Percentiles rank a stretch among this genome's conserved stretches.
These are phyloP conservation scores for Ganoderma boninense DNA, from an alignment of 1,284 basidiomycete species.

Conservation along the genomic window DNA sequence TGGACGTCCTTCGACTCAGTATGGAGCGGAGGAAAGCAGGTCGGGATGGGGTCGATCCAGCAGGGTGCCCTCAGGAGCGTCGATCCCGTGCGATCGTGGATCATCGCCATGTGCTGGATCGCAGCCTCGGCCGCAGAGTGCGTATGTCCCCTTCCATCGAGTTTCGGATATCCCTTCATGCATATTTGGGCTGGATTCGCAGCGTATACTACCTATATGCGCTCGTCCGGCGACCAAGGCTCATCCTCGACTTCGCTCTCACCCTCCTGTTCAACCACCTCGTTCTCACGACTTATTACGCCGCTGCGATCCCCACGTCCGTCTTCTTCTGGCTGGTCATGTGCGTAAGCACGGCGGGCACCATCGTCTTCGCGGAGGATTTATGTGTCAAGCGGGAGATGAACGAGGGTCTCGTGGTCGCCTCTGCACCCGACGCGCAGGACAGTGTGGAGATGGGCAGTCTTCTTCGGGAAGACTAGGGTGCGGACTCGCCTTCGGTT, in stretches of 20 bases:
- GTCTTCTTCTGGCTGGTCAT: conserved; percentile 91
- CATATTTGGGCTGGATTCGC: conserved; percentile 20
- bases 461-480: conserved; percentile 47
- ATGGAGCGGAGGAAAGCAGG: conserved; percentile 80
- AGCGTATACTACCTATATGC: conserved; percentile 91
- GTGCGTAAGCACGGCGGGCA: conserved; percentile 73
- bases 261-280: conserved; percentile 93
- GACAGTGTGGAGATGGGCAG: conserved; percentile 68
- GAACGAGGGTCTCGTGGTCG: conserved; percentile 80
- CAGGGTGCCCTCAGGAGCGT: conserved; percentile 63
- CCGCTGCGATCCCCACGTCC: conserved; percentile 86
- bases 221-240: conserved; percentile 89
- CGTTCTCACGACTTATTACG: conserved; percentile 92
- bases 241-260: conserved; percentile 93
- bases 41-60: conserved; percentile 63
- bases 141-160: conserved; percentile 1
- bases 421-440: conserved; percentile 47
- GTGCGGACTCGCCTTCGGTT: not conserved
- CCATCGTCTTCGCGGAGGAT: conserved; percentile 88
- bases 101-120: conserved; percentile 87
- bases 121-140: conserved; percentile 84
- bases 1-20: conserved; percentile 75
- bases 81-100: conserved; percentile 86
- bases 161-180: not conserved
- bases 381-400: conserved; percentile 94